Evolutionary conservation across 192 early-diverging fungal genomes (phyloP), one percentile per base, ranked within the genome.

Genomic region (Helicostylum pulchrum): DNA sequence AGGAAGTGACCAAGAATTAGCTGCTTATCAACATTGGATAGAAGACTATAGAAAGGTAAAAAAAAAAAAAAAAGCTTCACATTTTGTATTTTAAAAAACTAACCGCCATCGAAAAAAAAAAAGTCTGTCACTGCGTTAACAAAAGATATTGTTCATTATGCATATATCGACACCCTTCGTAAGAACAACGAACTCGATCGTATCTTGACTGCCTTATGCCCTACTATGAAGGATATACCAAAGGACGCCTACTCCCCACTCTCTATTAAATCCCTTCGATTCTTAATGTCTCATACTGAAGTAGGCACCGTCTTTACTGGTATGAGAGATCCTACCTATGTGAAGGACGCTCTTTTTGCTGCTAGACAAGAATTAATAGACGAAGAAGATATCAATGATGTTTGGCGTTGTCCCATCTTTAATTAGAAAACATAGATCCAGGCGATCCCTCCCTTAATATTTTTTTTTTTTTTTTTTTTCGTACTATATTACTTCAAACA

Each of bases 291-390:
- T 1, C 69, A 82, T 23, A 60, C 61, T 43, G 58, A 77, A 53
- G 62, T 80, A 2, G 88, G 85, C 5, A 78, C 77, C 42, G 80
- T 84, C 4, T 74, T 88, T 43, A 83, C 83, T 4, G 88, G 88
- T 2, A 88, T 88, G 87, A 60, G 83, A 23, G 67, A 68, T n/a
- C 71, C 68, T 0, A 70, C 67, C 2, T 88, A 90, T 74, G 85
- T 90, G 0, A 64, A 82, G 8, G 82, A 87, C 58, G 80, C 83
- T 0, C 46, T 86, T 4, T 61, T 64, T 5, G 82, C 79, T 23
- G 71, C 72, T 5, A 55, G 71, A 17, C 52, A 71, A 19, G 31
- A 56, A 4, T 32, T 56, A 23, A 30, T 78, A 31, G 63, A 71
- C 14, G 63, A 70, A 12, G 64, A 67, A 15, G 72, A 73, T 48